phyloP scores from a whole-genome alignment of 305 asterid genomes.

The Fraxinus baroniana region DNA sequence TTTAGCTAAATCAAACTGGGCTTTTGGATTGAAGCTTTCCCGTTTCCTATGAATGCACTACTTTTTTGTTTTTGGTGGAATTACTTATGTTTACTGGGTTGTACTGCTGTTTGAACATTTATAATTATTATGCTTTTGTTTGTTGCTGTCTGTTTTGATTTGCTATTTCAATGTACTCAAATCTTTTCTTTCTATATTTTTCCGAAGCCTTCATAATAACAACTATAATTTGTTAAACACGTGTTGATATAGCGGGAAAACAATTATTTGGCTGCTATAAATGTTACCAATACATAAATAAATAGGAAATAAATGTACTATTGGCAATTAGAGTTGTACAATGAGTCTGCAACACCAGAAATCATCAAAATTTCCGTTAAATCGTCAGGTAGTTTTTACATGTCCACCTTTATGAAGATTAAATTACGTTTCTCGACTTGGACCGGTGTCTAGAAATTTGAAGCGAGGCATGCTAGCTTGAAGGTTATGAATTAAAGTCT shows the following conservation, averaged over 20 bases:
- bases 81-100: not conserved
- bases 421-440: not conserved
- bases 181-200: not conserved
- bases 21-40: not conserved
- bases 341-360: not conserved
- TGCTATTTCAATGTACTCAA: not conserved
- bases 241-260: not conserved
- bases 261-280: not conserved
- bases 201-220: not conserved
- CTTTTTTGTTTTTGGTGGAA: not conserved
- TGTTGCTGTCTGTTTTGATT: not conserved
- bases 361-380: not conserved
- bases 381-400: not conserved
- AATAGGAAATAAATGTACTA: not conserved
- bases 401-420: not conserved
- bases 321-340: not conserved
- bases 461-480: not conserved
- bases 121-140: not conserved
- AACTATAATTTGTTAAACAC: not conserved
- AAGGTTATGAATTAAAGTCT: not conserved
- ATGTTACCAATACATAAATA: not conserved
- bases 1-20: too few relatives aligned
- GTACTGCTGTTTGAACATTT: not conserved
- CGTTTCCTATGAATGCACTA: not conserved
- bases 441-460: not conserved